These are phyloP conservation scores for Kodamaea kaohsiungensis DNA, from an alignment of 805 yeast species.

Conservation along the genomic window DNA sequence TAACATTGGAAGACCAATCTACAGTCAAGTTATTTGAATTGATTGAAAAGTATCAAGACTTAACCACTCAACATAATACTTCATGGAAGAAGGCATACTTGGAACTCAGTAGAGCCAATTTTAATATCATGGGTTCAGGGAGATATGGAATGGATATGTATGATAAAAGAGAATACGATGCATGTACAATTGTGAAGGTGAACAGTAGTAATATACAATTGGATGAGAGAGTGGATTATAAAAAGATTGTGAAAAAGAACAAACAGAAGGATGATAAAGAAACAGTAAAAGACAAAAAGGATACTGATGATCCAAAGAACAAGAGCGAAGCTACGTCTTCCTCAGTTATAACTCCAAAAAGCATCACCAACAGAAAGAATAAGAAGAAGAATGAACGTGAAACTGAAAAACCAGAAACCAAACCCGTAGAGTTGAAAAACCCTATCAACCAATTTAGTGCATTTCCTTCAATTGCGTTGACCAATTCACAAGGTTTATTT, in stretches of 20 bases:
- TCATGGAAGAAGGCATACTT: slow-evolving; percentile 38
- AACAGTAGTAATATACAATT: neutral
- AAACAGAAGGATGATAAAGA: slow-evolving; percentile 5
- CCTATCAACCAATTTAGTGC: slow-evolving; percentile 28
- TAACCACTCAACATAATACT: slow-evolving; percentile 19
- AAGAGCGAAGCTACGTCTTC: neutral
- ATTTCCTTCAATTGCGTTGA: slow-evolving; percentile 23
- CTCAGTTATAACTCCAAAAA: neutral
- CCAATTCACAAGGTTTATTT: slow-evolving; percentile 20
- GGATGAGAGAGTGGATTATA: slow-evolving; percentile 4
- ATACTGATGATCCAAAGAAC: neutral
- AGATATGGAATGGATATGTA: slow-evolving; percentile 42
- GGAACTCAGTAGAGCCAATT: slow-evolving; percentile 49
- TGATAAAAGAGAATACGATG: slow-evolving; percentile 36
- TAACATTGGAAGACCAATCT: slow-evolving; percentile 1
- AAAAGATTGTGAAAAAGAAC: slow-evolving; percentile 3
- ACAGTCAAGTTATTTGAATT: slow-evolving; percentile 25
- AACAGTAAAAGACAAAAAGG: neutral
- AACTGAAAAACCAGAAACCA: neutral
- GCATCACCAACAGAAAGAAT: neutral
- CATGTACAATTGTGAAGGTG: slow-evolving; percentile 24
- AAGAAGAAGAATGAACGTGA: neutral
- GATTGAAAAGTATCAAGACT: slow-evolving; percentile 33
- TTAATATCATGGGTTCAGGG: slow-evolving; percentile 19
- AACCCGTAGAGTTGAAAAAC: slow-evolving; percentile 6